Evolutionary conservation across 1,284 basidiomycete genomes (phyloP), one percentile per base, ranked within the genome.

Genomic region (Marasmius oreades): DNA sequence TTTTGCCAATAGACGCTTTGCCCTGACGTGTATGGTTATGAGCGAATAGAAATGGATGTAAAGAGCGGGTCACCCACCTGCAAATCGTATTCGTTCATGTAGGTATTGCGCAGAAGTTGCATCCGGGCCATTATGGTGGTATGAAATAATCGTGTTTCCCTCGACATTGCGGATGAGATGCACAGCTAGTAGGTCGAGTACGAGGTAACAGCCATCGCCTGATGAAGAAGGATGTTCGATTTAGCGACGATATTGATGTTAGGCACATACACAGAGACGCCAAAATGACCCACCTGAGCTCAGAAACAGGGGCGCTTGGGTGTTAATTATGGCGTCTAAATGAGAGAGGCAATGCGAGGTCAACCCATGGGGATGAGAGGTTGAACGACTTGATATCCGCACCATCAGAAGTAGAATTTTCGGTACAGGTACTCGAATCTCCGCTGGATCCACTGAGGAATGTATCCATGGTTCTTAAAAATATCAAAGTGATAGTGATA

Each of bases 1-100:
- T 76, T 79, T 52, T 74, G 70, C 81, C 81, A 84, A 57, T 84
- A 83, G 3, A 82, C 78, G 56, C 75, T 78, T 59, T 73, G 72
- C 10, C 74, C 73, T 31, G 46, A 28, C 5, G 10, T 10, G 28
- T 10, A 5, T 3, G 16, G 3, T 48, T 7, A 16, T 12, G 24
- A 48, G 20, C 20, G 33, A 48, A 10, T 3, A 46, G 11, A 12
- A 7, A 46, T 3, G 16, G 5, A 20, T 7, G 3, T 4, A 46
- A 22, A 22, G 10, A 31, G 28, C 28, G 12, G 14, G 16, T 28
- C 73, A 10, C 28, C 28, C 28, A 31, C 28, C 28, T n/a, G 73
- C 73, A 62, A 72, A 71, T 11, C 67, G 67, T 44, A 76, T 70
- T 22, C 74, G 66, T 53, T 72, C 67, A 50, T 74, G 72, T 2